Percentiles rank a stretch among this genome's conserved stretches.
phyloP scores from a whole-genome alignment of 768 basidiomycete species.

The Clathrus columnatus region DNA sequence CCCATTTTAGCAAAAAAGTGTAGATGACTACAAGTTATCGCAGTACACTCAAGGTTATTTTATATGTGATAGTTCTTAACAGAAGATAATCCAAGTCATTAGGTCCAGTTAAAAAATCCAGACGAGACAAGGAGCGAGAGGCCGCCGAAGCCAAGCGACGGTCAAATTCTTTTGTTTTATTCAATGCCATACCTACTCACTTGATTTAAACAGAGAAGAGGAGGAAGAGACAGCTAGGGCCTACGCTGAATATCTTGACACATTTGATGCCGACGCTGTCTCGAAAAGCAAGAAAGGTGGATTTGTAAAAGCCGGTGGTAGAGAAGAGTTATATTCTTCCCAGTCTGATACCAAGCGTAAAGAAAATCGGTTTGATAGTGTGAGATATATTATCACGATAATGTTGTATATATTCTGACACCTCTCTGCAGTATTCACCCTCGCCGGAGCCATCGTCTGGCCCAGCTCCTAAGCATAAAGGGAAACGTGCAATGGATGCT shows the following conservation, averaged over 20 bases:
- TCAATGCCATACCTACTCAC: background rate
- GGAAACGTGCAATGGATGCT: constrained; percentile 91
- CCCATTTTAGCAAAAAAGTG: constrained; percentile 66
- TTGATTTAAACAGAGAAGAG: constrained; percentile 39
- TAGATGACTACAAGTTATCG: constrained; percentile 79
- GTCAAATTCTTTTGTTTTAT: constrained; percentile 21
- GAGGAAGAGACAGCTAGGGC: constrained; percentile 72
- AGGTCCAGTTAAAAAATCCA: constrained; percentile 77
- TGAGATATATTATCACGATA: constrained; percentile 11
- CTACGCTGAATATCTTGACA: constrained; percentile 77
- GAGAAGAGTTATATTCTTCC: constrained; percentile 36
- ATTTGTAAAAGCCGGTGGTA: constrained; percentile 51
- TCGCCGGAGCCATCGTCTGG: constrained; percentile 39
- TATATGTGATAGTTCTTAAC: background rate
- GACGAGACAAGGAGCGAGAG: constrained; percentile 87
- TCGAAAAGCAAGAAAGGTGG: constrained; percentile 36
- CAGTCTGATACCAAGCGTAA: constrained; percentile 21
- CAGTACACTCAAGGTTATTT: constrained; percentile 61
- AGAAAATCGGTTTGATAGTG: constrained; percentile 26
- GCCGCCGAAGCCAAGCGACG: constrained; percentile 82
- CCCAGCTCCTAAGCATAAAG: constrained; percentile 63
- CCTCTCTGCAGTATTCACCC: constrained; percentile 33
- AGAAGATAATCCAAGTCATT: too few species aligned
- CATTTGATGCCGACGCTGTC: constrained; percentile 67
- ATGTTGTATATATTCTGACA: background rate